phyloP scores from a whole-genome alignment of 2,329 filamentous ascomycete genomes.

The Aphanoascus verrucosus region DNA sequence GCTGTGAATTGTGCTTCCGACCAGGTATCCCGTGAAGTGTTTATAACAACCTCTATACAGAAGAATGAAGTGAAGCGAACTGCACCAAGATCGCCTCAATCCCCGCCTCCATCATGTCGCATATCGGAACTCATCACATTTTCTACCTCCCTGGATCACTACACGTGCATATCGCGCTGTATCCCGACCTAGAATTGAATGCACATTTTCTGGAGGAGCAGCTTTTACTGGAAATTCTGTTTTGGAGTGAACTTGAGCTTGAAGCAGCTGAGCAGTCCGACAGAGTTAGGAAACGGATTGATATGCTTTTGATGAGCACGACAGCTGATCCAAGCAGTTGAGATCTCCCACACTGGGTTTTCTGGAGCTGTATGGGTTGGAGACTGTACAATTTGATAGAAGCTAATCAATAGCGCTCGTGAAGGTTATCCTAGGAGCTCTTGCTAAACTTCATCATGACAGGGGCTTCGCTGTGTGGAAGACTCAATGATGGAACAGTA shows the following conservation, averaged over 20 bases:
- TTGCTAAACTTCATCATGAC: background rate
- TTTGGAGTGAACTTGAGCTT: constrained; percentile 68
- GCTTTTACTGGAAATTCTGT: constrained; percentile 70
- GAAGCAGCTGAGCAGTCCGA: constrained; percentile 22
- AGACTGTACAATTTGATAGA: background rate
- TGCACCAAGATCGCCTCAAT: too few species aligned
- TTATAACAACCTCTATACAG: too few species aligned
- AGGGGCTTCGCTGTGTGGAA: background rate
- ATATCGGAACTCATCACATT: constrained; percentile 57
- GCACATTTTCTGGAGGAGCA: constrained; percentile 67
- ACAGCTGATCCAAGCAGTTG: constrained; percentile 50
- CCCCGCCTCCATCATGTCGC: constrained; percentile 17
- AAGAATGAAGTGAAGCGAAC: too few species aligned
- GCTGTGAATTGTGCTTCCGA: too few species aligned
- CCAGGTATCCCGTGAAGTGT: too few species aligned
- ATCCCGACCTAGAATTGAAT: constrained; percentile 66
- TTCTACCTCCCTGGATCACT: constrained; percentile 62
- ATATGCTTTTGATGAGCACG: constrained; percentile 58
- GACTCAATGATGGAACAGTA: background rate
- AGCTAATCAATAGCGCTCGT: too few species aligned
- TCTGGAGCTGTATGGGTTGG: background rate
- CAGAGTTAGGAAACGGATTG: constrained; percentile 41
- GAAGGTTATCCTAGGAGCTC: background rate
- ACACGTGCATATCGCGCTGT: constrained; percentile 63
- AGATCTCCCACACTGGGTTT: background rate